Conservation (phyloP, 306 rosid genomes). For the Boehmeria nivea region DNA sequence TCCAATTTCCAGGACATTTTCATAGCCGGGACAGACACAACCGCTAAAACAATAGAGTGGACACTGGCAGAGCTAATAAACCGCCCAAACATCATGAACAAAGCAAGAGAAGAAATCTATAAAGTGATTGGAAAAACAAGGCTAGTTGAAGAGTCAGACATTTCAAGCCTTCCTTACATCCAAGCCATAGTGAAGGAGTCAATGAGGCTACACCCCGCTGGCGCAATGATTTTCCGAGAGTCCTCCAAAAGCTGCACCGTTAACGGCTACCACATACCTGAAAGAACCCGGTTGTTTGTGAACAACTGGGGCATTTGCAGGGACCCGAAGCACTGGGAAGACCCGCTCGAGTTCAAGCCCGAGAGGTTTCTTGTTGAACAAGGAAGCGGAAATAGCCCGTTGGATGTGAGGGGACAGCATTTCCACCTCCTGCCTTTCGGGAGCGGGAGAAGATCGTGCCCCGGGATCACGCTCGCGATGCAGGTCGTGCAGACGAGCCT, state of each 20-base stretch:
- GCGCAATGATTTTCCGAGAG: constrained; percentile 61
- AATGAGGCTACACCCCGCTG: constrained; percentile 72
- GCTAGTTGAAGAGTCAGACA: constrained; percentile 60
- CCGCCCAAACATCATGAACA: constrained; percentile 50
- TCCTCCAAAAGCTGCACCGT: constrained; percentile 40
- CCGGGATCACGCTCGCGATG: constrained; percentile 63
- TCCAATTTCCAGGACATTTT: constrained; percentile 43
- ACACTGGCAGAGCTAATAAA: constrained; percentile 67
- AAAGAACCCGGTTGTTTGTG: constrained; percentile 57
- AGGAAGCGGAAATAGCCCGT: constrained; percentile 16
- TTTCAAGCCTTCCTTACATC: constrained; percentile 49
- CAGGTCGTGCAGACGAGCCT: constrained; percentile 35
- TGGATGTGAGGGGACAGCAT: constrained; percentile 47
- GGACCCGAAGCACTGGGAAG: constrained; percentile 65
- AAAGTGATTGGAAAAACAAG: constrained; percentile 43
- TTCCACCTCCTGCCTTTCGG: constrained; percentile 55
- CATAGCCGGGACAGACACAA: constrained; percentile 32
- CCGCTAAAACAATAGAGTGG: constrained; percentile 40
- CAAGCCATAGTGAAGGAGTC: constrained; percentile 44
- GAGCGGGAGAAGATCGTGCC: constrained; percentile 80
- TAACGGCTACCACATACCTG: constrained; percentile 57
- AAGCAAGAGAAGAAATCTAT: constrained; percentile 61
- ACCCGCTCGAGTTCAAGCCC: constrained; percentile 64
- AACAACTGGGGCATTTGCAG: constrained; percentile 79
- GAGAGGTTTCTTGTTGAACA: constrained; percentile 48